Base-by-base conservation (phyloP, 805 yeast species). In the Ascoidea rubescens region DNA sequence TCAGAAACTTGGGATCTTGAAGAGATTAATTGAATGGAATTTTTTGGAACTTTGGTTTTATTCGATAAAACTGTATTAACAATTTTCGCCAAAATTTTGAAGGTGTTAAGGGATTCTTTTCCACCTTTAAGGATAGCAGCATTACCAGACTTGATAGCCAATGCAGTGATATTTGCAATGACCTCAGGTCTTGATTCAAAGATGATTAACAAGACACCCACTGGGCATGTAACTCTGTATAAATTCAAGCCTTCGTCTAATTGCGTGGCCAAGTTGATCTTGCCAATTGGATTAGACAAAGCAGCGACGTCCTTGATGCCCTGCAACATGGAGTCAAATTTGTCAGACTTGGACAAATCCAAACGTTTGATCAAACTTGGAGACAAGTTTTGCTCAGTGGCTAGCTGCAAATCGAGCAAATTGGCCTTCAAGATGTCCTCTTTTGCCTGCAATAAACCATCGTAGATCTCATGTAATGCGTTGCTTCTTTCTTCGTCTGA, bases 131-230 rank as follows among this genome's bases (percentile, higher is more conserved):
- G 74, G 53, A 93, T 93, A 50, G 97, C 99, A 6, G 97, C 86
- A 64, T 93, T 93, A 49, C 97, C 98, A 1, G 96, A 88, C 66
- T 95, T 93, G 64, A 93, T 82, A 17, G 98, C 96, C 60, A 93
- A 73, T 0, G 99, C 93, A 12, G 96, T 84, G 62, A 93, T 93
- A 64, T 93, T 95, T 52, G 99, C 99, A 71, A 93, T 93, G 8
- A 93, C 99, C 65, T 93, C 99, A 45, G 99, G 99, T 62, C 99
- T 78, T 33, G 96, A 80, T 68, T 93, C 99, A 65, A 93, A 93
- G 52, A 93, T 95, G 48, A 93, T 89, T 55, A 93, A 72, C 48
- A 93, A 67, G 0, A 88, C 97, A 17, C 99, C 99, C 5, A 93
- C 89, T 12, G 99, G 99, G 31, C 96, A 86, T 5, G 96, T 84